A percentile compares a stretch with the other conserved stretches of the same genome.
Evolutionary conservation across 2,329 filamentous ascomycete genomes (phyloP).

Genomic region (Trichoderma semiorbis): DNA sequence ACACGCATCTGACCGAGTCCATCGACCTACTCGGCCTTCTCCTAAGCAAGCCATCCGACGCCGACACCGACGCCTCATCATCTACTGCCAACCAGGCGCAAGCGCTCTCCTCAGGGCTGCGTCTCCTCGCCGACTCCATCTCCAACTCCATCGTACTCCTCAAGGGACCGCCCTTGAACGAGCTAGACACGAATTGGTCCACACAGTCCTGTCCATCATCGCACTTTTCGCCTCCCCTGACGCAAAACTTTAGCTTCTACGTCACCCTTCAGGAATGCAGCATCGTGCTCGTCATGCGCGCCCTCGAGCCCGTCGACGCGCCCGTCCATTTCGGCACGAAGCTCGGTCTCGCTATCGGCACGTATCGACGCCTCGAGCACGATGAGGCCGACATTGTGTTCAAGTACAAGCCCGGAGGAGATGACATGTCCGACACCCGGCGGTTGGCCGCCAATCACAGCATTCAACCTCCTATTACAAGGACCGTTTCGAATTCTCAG

Average conservation of each 20-base stretch:
- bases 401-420: slow-evolving; percentile 47
- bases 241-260: slow-evolving; percentile 69
- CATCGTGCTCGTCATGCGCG: slow-evolving; percentile 66
- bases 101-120: slow-evolving; percentile 55
- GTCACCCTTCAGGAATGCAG: slow-evolving; percentile 66
- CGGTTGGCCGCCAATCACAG: slow-evolving; percentile 26
- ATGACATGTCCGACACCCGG: slow-evolving; percentile 27
- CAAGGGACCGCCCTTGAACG: slow-evolving; percentile 48
- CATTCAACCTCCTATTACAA: slow-evolving; percentile 24
- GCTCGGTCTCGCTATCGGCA: slow-evolving; percentile 67
- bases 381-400: slow-evolving; percentile 80
- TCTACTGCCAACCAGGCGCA: slow-evolving; percentile 49
- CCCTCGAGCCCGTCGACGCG: slow-evolving; percentile 64
- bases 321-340: slow-evolving; percentile 61
- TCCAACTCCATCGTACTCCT: slow-evolving; percentile 50
- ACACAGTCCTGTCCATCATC: slow-evolving; percentile 41
- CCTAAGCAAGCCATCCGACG: slow-evolving; percentile 32
- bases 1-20: slow-evolving; percentile 75
- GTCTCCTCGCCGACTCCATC: slow-evolving; percentile 53
- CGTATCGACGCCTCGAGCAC: slow-evolving; percentile 62
- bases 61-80: slow-evolving; percentile 46
- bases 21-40: slow-evolving; percentile 80
- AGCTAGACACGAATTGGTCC: slow-evolving; percentile 43
- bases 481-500: slow-evolving; percentile 11
- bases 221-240: slow-evolving; percentile 44